Evolutionary conservation across 805 yeast genomes (phyloP), one percentile per base, ranked within the genome.

Genomic region (Priceomyces medius): DNA sequence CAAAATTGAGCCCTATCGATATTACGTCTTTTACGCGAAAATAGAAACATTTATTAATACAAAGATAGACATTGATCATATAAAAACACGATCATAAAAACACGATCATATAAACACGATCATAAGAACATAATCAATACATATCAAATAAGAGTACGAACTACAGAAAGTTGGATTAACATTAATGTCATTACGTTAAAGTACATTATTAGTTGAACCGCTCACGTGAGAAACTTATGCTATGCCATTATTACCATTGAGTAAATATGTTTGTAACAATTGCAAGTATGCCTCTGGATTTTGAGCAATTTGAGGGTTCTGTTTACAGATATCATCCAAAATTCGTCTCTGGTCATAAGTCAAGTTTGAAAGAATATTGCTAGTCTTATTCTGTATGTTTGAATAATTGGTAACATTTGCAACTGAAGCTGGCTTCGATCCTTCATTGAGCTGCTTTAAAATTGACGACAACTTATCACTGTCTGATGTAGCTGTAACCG

Each of bases 371-470:
- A 40, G 27, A 26, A 27, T 27, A 16, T 23, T 13, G 10, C 8
- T 18, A 19, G 14, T 16, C 12, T 36, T 26, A 20, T 18, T 8
- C 6, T 17, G 23, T 12, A 17, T 3, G 16, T 26, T 12, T 17
- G 36, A 17, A 4, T 19, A 3, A 10, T 23, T 14, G 10, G 12
- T 13, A 4, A 12, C 19, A n/a, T 9, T 9, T 17, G 9, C 14
- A 10, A 14, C 13, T 21, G 38, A 21, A 4, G 7, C n/a, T 12
- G 35, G 10, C n/a, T 26, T n/a, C 6, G 13, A 19, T 13, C 23
- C 37, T 12, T 54, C 55, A n/a, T 55, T 58, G 21, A 63, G 50
- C 38, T 55, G 54, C 38, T 54, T 55, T 14, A 63, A 48, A 38
- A 62, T 63, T 3, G 59, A 53, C 24, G 55, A 54, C 38, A 61